Evolutionary conservation across 768 basidiomycete species (phyloP).

Genomic region (Myochromella boudieri): DNA sequence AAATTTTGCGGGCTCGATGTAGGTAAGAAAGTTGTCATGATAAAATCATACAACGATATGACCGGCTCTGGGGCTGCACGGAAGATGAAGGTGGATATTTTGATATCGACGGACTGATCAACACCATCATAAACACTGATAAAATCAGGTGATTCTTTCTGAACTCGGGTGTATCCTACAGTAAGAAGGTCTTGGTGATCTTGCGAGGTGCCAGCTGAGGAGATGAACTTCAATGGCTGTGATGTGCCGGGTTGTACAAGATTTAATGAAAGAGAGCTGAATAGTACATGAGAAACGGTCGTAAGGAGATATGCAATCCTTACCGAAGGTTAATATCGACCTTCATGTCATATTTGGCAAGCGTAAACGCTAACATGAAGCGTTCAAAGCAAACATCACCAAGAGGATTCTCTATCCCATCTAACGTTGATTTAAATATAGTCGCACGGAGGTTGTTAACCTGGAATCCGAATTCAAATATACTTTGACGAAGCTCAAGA

Average conservation of each 20-base stretch:
- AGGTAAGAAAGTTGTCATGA: constrained; percentile 95
- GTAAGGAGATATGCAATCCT: constrained; percentile 12
- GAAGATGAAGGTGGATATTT: constrained; percentile 89
- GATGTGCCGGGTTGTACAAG: constrained; percentile 57
- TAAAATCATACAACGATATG: constrained; percentile 89
- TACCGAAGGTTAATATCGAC: constrained; percentile 82
- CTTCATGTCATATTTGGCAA: constrained; percentile 84
- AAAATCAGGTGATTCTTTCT: constrained; percentile 86
- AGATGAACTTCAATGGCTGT: constrained; percentile 58
- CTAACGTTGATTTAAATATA: constrained; percentile 65
- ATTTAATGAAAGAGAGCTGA: constrained; percentile 74
- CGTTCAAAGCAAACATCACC: constrained; percentile 78
- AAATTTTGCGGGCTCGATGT: constrained; percentile 1
- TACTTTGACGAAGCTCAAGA: constrained; percentile 49
- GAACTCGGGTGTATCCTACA: constrained; percentile 76
- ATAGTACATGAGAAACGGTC: too few species aligned
- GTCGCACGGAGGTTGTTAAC: constrained; percentile 82
- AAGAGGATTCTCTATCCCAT: constrained; percentile 68
- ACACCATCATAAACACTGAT: constrained; percentile 75
- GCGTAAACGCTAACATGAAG: constrained; percentile 72
- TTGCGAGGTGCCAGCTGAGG: constrained; percentile 46
- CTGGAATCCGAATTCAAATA: constrained; percentile 84
- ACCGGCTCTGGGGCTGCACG: constrained; percentile 89
- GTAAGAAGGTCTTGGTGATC: constrained; percentile 67
- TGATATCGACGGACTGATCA: constrained; percentile 85